Conservation (phyloP, 495 filamentous ascomycete genomes). For the Podospora comata region DNA sequence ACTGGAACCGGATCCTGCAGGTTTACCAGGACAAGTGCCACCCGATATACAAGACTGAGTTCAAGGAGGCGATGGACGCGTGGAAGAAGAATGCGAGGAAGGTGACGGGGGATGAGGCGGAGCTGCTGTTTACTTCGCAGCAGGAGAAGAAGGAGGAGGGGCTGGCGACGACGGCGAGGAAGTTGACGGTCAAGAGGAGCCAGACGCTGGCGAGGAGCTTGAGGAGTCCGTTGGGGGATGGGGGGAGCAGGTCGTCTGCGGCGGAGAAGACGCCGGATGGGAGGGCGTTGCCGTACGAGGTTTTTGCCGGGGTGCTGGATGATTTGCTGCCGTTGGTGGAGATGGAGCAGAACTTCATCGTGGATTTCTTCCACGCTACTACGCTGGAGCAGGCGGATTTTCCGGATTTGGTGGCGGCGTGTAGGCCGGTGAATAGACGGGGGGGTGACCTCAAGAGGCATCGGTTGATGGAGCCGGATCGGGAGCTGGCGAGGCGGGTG, state of each 20-base stretch:
- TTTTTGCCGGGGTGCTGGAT: slow-evolving; percentile 74
- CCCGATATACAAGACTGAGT: slow-evolving; percentile 76
- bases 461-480: slow-evolving; percentile 77
- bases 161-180: slow-evolving; percentile 73
- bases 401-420: slow-evolving; percentile 65
- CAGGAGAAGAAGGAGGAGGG: slow-evolving; percentile 77
- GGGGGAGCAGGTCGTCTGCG: slow-evolving; percentile 43
- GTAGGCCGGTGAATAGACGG: slow-evolving; percentile 62
- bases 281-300: slow-evolving; percentile 71
- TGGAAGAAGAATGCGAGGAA: slow-evolving; percentile 84
- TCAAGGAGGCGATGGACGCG: slow-evolving; percentile 69
- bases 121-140: slow-evolving; percentile 81
- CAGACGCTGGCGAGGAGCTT: slow-evolving; percentile 77
- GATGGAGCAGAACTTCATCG: slow-evolving; percentile 90
- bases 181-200: slow-evolving; percentile 86
- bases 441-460: slow-evolving; percentile 67
- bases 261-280: slow-evolving; percentile 63
- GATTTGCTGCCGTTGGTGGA: slow-evolving; percentile 76
- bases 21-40: slow-evolving; percentile 75
- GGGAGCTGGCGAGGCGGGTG: slow-evolving; percentile 73
- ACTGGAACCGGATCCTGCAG: slow-evolving; percentile 75
- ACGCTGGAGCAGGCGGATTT: slow-evolving; percentile 77
- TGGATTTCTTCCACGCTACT: slow-evolving; percentile 88
- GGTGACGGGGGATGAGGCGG: slow-evolving; percentile 76
- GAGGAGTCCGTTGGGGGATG: slow-evolving; percentile 63